These are phyloP conservation scores for Remersonia thermophila DNA, from an alignment of 2,329 filamentous ascomycete species.

Conservation along the genomic window DNA sequence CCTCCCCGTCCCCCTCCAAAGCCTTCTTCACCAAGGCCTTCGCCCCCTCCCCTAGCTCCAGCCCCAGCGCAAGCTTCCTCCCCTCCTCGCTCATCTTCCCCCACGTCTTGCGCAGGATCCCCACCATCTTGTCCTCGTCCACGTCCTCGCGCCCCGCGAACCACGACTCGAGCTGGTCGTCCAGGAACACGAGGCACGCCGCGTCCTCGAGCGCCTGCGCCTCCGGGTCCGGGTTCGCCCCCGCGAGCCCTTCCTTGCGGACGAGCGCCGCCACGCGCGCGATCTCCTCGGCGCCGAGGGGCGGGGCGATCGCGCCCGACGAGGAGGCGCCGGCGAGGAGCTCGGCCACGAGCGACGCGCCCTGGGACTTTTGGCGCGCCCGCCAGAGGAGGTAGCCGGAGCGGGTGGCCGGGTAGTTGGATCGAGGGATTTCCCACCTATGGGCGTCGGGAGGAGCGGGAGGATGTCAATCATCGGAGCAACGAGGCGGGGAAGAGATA, in stretches of 20 bases:
- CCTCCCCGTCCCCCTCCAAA: slow-evolving; percentile 1
- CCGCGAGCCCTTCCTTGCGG: slow-evolving; percentile 57
- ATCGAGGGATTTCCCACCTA: slow-evolving; percentile 68
- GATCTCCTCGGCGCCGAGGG: slow-evolving; percentile 37
- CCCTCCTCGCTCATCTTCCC: slow-evolving; percentile 58
- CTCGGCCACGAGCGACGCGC: slow-evolving; percentile 40
- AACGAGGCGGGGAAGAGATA: not conserved
- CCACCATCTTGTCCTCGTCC: slow-evolving; percentile 66
- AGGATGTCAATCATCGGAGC: slow-evolving; percentile 1
- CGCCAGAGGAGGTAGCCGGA: slow-evolving; percentile 73
- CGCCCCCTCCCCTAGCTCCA: slow-evolving; percentile 52
- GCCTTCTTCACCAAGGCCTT: slow-evolving; percentile 34
- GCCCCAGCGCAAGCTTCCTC: slow-evolving; percentile 49
- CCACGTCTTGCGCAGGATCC: slow-evolving; percentile 63
- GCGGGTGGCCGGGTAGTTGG: slow-evolving; percentile 60
- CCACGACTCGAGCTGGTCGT: slow-evolving; percentile 65
- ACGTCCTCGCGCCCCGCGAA: slow-evolving; percentile 55
- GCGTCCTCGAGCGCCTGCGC: slow-evolving; percentile 73
- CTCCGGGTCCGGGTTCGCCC: slow-evolving; percentile 37
- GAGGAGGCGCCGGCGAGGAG: slow-evolving; percentile 28
- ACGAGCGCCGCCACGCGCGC: slow-evolving; percentile 58
- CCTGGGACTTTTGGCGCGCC: slow-evolving; percentile 57
- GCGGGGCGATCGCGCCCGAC: slow-evolving; percentile 24
- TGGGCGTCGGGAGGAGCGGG: too few species aligned
- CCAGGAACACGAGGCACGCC: slow-evolving; percentile 75